Base-by-base conservation (phyloP, 768 basidiomycete genomes). In the Agaricus subrufescens region DNA sequence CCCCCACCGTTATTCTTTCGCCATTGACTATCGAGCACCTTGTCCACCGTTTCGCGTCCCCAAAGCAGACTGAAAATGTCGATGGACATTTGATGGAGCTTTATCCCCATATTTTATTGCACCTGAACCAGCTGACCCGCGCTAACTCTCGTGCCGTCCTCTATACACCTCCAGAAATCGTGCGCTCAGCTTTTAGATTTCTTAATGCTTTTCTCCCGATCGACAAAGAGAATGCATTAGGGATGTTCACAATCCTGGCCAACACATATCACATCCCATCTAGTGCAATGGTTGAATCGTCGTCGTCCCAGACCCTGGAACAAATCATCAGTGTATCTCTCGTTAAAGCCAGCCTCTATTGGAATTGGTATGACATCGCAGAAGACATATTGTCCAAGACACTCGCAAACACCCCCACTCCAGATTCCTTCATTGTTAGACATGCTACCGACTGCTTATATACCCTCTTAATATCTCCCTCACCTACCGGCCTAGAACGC, bases 291-390 rank as follows among this genome's bases (percentile, higher is more conserved):
- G 65, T 68, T 42, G 62, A 71, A 12, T 73, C 78, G 39, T 63
- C 63, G 31, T 58, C 66, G n/a, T 64, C 69, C 12, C 65, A 69
- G 1, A 73, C 81, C 59, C 75, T 82, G 47, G 64, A 69, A 23
- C 66, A 77, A 19, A 78, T 86, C 50, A 68, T 87, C 25, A 69
- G 72, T 25, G 71, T 77, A 26, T 73, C 80, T 11, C 64, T 86
- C 34, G 72, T 80, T 9, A 75, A 76, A 45, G 73, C 85, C 6
- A 78, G 81, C 58, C 61, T 83, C 39, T 71, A 78, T 59, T 85
- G 81, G 80, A 70, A 76, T 42, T 85, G 81, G 82, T 68, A 71
- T 48, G 53, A 62, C 27, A 69, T 75, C 39, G 81, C 80, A 1
- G 63, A 73, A 11, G 61, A 54, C 7, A 66, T 84, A 30, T 63